These are phyloP conservation scores for Bretziella fagacearum DNA, from an alignment of 2,329 filamentous ascomycete species.

Conservation along the genomic window DNA sequence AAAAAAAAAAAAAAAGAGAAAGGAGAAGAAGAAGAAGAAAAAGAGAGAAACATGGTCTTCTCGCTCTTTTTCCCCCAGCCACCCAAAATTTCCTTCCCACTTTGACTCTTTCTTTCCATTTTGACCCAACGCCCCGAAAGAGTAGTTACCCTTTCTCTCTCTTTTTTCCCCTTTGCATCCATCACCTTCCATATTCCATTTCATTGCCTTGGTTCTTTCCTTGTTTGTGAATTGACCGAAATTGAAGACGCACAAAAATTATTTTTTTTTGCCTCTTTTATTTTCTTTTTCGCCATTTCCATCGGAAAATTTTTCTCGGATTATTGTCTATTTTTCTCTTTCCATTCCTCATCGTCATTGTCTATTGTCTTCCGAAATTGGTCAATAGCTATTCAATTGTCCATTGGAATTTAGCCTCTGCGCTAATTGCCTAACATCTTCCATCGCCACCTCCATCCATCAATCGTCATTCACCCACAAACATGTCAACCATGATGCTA, in stretches of 20 bases:
- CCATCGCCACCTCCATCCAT: slow-evolving; percentile 1
- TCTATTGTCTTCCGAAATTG: slow-evolving; percentile 3
- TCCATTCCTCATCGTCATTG: background rate
- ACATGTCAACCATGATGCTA: slow-evolving; percentile 12
- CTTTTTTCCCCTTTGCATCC: background rate
- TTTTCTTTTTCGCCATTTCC: too few relatives aligned
- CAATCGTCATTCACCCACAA: background rate
- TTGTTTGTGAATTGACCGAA: background rate
- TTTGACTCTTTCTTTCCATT: background rate
- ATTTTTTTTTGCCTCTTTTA: too few relatives aligned
- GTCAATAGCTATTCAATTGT: background rate
- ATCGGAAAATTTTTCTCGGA: too few relatives aligned
- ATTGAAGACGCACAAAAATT: background rate
- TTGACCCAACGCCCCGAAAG: background rate
- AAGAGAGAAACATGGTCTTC: background rate
- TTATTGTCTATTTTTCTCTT: slow-evolving; percentile 3
- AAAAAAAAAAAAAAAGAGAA: too few relatives aligned
- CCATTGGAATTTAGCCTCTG: background rate
- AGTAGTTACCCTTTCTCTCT: background rate
- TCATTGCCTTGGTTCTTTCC: background rate
- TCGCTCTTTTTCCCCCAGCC: slow-evolving; percentile 4
- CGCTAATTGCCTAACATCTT: background rate
- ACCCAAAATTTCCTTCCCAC: slow-evolving; percentile 3
- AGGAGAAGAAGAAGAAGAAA: background rate
- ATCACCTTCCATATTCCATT: too few relatives aligned